Conservation (phyloP, 139 green algal genomes). For the Chlamydomonas schloesseri region DNA sequence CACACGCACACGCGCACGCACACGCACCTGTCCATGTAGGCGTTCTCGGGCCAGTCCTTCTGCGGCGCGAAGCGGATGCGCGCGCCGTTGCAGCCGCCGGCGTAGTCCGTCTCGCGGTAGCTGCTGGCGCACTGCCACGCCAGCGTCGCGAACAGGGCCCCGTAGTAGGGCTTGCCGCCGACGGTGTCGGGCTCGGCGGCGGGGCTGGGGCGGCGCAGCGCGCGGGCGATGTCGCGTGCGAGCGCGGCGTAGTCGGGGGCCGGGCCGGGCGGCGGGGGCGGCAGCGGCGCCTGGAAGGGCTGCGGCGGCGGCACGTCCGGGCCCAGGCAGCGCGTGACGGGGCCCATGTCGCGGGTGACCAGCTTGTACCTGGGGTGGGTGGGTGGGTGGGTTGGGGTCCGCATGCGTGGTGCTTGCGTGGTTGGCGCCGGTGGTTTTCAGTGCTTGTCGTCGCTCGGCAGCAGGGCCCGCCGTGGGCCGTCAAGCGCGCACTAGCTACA, state of each 20-base stretch:
- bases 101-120: slow-evolving; percentile 59
- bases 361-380: slow-evolving; percentile 44
- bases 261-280: neutral
- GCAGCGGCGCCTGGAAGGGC: slow-evolving; percentile 58
- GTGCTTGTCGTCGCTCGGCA: no score
- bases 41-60: slow-evolving; percentile 54
- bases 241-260: slow-evolving; percentile 26
- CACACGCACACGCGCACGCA: neutral
- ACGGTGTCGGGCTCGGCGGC: neutral
- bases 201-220: neutral
- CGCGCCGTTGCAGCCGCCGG: slow-evolving; percentile 63
- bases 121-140: slow-evolving; percentile 57
- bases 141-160: slow-evolving; percentile 50
- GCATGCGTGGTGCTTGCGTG: no score
- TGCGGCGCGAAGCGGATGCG: slow-evolving; percentile 56
- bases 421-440: no score
- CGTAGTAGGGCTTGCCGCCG: slow-evolving; percentile 39
- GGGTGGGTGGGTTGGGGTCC: no score
- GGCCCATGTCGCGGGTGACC: slow-evolving; percentile 44
- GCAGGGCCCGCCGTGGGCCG: no score
- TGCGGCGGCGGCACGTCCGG: slow-evolving; percentile 44
- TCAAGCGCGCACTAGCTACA: no score
- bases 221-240: neutral
- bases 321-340: slow-evolving; percentile 24
- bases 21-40: slow-evolving; percentile 42